Evolutionary conservation across 257 asterid species (phyloP).

Genomic region (Nicotiana noctiflora): DNA sequence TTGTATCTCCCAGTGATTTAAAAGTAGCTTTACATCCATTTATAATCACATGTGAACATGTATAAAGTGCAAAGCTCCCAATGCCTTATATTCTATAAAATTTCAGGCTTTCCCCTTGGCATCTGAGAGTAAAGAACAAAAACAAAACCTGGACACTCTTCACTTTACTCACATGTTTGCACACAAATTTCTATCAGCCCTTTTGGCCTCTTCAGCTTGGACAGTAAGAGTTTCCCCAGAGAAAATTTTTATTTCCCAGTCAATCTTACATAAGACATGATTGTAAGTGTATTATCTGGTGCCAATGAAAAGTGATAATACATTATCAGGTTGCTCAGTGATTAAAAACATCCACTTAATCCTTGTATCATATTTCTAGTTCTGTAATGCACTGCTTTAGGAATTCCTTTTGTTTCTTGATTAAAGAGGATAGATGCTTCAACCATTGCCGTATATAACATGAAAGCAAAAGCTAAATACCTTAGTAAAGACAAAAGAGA

Average conservation of each 20-base stretch:
- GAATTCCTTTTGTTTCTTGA: slow-evolving; percentile 2
- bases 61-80: background rate
- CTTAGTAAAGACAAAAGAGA: background rate
- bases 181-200: background rate
- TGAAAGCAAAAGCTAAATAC: background rate
- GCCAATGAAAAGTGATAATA: background rate
- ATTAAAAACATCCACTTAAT: background rate
- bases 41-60: background rate
- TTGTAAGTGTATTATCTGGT: background rate
- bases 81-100: background rate
- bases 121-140: background rate
- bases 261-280: background rate
- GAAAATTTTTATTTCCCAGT: background rate
- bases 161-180: background rate
- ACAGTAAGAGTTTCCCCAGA: background rate
- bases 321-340: background rate
- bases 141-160: background rate
- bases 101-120: background rate
- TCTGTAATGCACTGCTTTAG: background rate
- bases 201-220: background rate
- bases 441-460: background rate
- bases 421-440: background rate
- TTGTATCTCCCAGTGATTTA: background rate
- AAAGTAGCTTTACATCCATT: background rate
- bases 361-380: background rate